Evolutionary conservation across 352 stramenopile species (phyloP), one percentile per base, ranked within the genome.

Genomic region (Phytophthora pinifolia): DNA sequence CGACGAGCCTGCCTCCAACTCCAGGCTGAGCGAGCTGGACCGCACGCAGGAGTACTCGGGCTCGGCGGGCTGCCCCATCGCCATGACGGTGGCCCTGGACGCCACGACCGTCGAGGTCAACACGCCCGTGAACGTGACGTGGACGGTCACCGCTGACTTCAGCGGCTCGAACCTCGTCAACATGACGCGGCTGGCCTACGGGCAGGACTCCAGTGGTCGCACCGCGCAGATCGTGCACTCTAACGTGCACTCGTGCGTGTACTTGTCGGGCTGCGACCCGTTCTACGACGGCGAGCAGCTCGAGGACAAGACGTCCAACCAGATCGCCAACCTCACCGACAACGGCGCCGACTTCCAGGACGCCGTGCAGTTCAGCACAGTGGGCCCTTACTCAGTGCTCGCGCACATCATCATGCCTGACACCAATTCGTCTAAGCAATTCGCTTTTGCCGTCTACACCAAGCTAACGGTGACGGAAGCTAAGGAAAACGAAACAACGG

Each of bases 221-320:
- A 57, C 55, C n/a, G 70, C 72, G 29, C 75, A 86, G 51, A 86
- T 86, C 46, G 72, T 86, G 50, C 75, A 86, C 68, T 86, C 75
- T 14, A 86, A 86, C 41, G 54, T 86, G 33, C 75, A 86, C 62
- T 82, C 75, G 31, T 86, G 75, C 56, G 54, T 70, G 27, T 81
- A 64, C 27, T 67, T 62, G 47, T 72, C 72, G 6, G 67, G 67
- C 30, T 86, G 75, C 46, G 73, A 86, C 54, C 75, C 75, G 46
- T 86, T 86, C 49, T 61, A 55, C 43, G 67, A 86, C 43, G 75
- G 75, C 30, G 17, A 71, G 27, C 46, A 78, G 53, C 62, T 83
- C 14, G 56, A 74, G 41, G 65, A 83, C 70, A 83, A 83, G 53
- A 86, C 75, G 4, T 47, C 60, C 10, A 86, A 83, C 48, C 46